Evolutionary conservation across 75 land plant species (phyloP), one percentile per base, ranked within the genome.

Genomic region (Selaginella moellendorffii): DNA sequence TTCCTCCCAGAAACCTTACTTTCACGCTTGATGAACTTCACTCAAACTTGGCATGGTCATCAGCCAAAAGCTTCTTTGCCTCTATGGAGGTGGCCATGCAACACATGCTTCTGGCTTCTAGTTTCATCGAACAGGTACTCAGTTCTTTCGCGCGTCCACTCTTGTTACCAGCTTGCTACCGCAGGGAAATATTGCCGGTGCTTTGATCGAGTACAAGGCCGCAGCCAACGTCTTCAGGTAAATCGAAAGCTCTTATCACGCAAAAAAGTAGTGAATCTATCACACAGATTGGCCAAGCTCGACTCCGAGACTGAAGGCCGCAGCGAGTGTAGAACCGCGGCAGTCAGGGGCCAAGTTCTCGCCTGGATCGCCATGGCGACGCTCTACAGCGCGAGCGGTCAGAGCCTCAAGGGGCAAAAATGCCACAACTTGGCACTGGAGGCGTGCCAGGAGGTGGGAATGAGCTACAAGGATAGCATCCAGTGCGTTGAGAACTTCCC

Each of bases 301-400:
- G 52, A 51, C 12, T 52, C 67, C 19, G 21, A 46, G 28, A 51
- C 22, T 24, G 67, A 52, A 1, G 0, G 27, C 1, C 2, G 21
- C 5, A 52, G 2, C 5, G 67, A 63, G 31, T 63, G 30, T 27
- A 27, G 24, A 14, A 54, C 28, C 8, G 26, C 52, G 0, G 67
- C 54, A 25, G 24, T 0, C 17, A 51, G 30, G 22, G 67, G 67
- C 1, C 67, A 65, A 65, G 67, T 65, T 0, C 10, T 54, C 21
- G 67, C 67, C 0, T 65, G 67, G 67, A 65, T 65, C 5, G 46
- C 67, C 20, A 27, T 65, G 0, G 67, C 67, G 0, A 54, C 67
- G 1, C 54, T 65, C 1, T 52, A 52, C 56, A 52, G 56, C 19
- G 54, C 28, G 27, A 52, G 24, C 26, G 67, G 67, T 25, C 0